Percentiles rank a stretch among this genome's conserved stretches.
phyloP scores from a whole-genome alignment of 2,329 filamentous ascomycete genomes.

The Fusarium kyushuense region DNA sequence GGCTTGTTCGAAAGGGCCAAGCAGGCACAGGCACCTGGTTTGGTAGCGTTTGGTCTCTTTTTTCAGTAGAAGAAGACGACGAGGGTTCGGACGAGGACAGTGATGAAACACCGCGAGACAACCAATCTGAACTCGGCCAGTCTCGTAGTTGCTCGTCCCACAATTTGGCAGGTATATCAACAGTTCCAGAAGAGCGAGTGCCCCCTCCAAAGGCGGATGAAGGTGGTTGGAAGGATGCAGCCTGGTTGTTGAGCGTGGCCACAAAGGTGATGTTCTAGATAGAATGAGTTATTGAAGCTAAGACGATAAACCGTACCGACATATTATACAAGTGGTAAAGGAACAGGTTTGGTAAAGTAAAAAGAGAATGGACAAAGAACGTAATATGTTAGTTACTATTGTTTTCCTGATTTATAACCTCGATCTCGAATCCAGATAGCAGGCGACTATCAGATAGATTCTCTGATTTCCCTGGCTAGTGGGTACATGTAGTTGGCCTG shows the following conservation, averaged over 20 bases:
- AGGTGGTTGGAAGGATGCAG: slow-evolving; percentile 74
- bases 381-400: slow-evolving; percentile 26
- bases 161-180: slow-evolving; percentile 58
- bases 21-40: slow-evolving; percentile 69
- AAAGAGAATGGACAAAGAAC: slow-evolving; percentile 10
- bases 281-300: not conserved
- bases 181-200: slow-evolving; percentile 60
- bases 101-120: slow-evolving; percentile 49
- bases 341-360: slow-evolving; percentile 2
- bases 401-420: slow-evolving; percentile 8
- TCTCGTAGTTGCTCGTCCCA: slow-evolving; percentile 52
- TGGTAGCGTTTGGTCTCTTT: slow-evolving; percentile 70
- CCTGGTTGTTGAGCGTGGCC: slow-evolving; percentile 75
- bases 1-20: slow-evolving; percentile 66
- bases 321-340: slow-evolving; percentile 9
- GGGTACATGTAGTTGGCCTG: no score
- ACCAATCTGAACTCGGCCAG: slow-evolving; percentile 45
- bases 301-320: slow-evolving; percentile 15
- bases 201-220: slow-evolving; percentile 64
- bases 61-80: slow-evolving; percentile 71
- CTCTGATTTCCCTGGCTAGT: not conserved
- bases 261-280: slow-evolving; percentile 69
- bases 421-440: not conserved
- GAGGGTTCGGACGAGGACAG: slow-evolving; percentile 62
- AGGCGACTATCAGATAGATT: slow-evolving; percentile 7